A percentile compares a stretch with the other conserved stretches of the same genome.
These are phyloP conservation scores for Clavaria fumosa DNA, from an alignment of 768 basidiomycete species.

Conservation along the genomic window DNA sequence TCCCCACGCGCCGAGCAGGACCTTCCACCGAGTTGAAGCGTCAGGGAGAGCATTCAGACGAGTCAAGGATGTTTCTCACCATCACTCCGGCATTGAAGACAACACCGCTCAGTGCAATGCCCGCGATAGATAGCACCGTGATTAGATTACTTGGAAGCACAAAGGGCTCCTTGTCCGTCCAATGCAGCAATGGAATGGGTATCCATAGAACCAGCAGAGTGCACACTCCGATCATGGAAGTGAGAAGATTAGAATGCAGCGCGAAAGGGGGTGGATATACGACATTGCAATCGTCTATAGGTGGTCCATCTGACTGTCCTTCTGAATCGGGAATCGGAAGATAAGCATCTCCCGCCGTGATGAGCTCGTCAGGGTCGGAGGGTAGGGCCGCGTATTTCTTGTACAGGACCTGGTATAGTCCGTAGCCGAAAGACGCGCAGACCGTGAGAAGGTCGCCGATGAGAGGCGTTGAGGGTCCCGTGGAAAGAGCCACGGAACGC, in stretches of 20 bases:
- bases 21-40: slow-evolving; percentile 24
- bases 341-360: slow-evolving; percentile 26
- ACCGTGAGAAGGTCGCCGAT: slow-evolving; percentile 65
- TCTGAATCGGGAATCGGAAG: slow-evolving; percentile 26
- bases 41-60: neutral
- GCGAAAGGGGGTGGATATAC: slow-evolving; percentile 63
- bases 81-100: slow-evolving; percentile 78
- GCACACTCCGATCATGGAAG: slow-evolving; percentile 61
- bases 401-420: slow-evolving; percentile 74
- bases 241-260: slow-evolving; percentile 70
- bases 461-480: slow-evolving; percentile 36
- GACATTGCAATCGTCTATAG: slow-evolving; percentile 16
- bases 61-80: slow-evolving; percentile 30
- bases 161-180: slow-evolving; percentile 48
- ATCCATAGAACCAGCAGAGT: slow-evolving; percentile 69
- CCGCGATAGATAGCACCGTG: slow-evolving; percentile 38
- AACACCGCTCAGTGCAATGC: slow-evolving; percentile 58
- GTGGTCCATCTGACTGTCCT: slow-evolving; percentile 13
- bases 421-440: slow-evolving; percentile 54
- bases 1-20: slow-evolving; percentile 74
- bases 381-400: slow-evolving; percentile 63
- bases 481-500: slow-evolving; percentile 5
- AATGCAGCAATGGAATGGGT: slow-evolving; percentile 61
- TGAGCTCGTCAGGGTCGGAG: slow-evolving; percentile 41
- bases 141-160: slow-evolving; percentile 36